Base-by-base conservation (phyloP, 768 basidiomycete species). In the Pilatotrama ljubarskyi region DNA sequence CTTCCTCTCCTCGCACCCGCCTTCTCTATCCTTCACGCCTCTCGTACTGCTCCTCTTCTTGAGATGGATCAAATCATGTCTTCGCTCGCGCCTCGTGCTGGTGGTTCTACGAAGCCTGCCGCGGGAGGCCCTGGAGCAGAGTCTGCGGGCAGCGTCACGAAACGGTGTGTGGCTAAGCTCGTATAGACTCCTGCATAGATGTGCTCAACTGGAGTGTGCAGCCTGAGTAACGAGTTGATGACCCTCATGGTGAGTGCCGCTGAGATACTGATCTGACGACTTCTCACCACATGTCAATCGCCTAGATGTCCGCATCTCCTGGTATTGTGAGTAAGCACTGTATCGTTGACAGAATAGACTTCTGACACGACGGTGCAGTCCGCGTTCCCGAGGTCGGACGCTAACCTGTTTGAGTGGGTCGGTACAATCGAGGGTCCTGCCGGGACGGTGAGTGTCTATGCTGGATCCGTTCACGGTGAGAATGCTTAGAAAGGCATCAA, bases 401-500 rank as follows among this genome's bases (percentile, higher is more conserved):
- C 87, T 11, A 93, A 92, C 73, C 77, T 95, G 14, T 93, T 93
- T 63, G 92, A 94, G 69, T 95, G 93, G 93, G 81, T 84, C 5
- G 93, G 93, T 7, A 92, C 91, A 42, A 90, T 95, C 68, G 90
- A 91, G 68, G 93, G 93, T 0, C 84, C 91, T 0, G 65, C 82
- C 38, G 90, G 82, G 64, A 94, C 92, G 15, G 90, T 90, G 66
- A 52, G 86, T 76, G 17, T 1, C 2, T 2, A 14, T 43, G 26
- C 24, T 58, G n/a, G 55, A 25, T 51, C 26, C 37, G 37, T 55
- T 56, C 38, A 44, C 58, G n/a, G n/a, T 26, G 29, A 56, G 49
- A 43, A 46, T 17, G 37, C 41, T 46, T 50, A 32, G 47, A 20
- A 37, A 32, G 18, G 22, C 32, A 11, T 38, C 38, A 14, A 41